Conservation (phyloP, 257 asterid species). For the Nyctanthes arbortristis region DNA sequence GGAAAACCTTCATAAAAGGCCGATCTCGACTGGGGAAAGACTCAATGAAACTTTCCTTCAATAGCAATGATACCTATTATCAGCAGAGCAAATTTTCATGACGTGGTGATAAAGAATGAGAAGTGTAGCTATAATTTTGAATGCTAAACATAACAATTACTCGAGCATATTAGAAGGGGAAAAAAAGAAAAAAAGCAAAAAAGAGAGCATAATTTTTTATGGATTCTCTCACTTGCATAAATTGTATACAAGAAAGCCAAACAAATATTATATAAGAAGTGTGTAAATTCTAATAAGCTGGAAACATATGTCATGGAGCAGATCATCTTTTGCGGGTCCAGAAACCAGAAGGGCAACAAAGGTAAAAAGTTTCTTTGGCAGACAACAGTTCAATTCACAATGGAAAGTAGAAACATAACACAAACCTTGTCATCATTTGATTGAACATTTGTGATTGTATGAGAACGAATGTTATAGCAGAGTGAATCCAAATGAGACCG, state of each 20-base stretch:
- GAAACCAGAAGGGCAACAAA: constrained; percentile 4
- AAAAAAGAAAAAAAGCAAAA: too few species aligned
- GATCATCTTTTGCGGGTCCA: neutral
- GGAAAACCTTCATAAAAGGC: constrained; percentile 87
- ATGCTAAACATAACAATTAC: neutral
- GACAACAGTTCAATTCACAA: constrained; percentile 6
- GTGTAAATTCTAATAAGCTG: neutral
- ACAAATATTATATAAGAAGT: neutral
- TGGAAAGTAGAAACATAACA: constrained; percentile 20
- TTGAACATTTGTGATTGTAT: constrained; percentile 96
- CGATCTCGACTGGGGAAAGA: constrained; percentile 87
- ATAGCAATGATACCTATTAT: constrained; percentile 79
- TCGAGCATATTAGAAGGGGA: neutral
- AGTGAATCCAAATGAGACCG: constrained; percentile 82
- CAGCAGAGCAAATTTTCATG: neutral
- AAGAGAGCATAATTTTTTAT: too few species aligned
- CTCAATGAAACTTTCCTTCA: constrained; percentile 96
- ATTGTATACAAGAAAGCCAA: neutral
- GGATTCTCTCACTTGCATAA: too few species aligned
- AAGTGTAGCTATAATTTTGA: neutral
- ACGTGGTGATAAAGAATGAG: neutral
- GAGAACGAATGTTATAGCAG: constrained; percentile 86
- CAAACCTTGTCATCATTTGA: constrained; percentile 96
- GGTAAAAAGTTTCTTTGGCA: constrained; percentile 1
- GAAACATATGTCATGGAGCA: neutral